These are phyloP conservation scores for Nymphaea colorata DNA, from an alignment of 164 flowering plant species.

Conservation along the genomic window DNA sequence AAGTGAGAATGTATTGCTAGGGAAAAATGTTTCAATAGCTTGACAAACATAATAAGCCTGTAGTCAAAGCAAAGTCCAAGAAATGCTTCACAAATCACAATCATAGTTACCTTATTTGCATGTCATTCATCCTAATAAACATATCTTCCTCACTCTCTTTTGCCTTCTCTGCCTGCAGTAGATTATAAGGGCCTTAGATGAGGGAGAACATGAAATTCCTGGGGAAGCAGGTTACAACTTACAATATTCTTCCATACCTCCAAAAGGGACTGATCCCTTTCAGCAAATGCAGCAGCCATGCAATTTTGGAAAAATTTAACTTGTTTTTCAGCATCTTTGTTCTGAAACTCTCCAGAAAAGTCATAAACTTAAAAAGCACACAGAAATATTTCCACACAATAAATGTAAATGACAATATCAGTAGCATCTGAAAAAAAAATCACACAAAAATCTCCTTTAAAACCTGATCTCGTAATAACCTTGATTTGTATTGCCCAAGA, in stretches of 20 bases:
- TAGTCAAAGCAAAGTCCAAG: too few species aligned
- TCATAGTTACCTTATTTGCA: constrained; percentile 38
- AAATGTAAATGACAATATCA: background rate
- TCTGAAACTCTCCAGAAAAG: constrained; percentile 29
- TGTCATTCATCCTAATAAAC: constrained; percentile 31
- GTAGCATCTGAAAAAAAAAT: background rate
- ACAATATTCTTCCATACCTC: constrained; percentile 41
- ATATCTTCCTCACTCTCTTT: constrained; percentile 74
- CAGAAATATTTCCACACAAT: background rate
- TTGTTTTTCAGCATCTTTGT: constrained; percentile 81
- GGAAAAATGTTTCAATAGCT: too few species aligned
- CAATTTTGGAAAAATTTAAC: constrained; percentile 81
- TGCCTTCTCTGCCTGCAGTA: constrained; percentile 78
- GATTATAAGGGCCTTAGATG: background rate
- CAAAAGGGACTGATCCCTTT: constrained; percentile 75
- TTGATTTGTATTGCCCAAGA: background rate
- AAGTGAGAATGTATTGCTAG: too few species aligned
- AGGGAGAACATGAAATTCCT: background rate
- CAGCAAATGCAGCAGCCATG: constrained; percentile 94
- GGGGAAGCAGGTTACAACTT: too few species aligned
- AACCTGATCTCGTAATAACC: background rate
- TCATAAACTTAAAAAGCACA: background rate
- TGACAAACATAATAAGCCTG: too few species aligned
- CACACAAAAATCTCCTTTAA: background rate
- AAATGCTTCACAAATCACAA: too few species aligned